Evolutionary conservation across 352 stramenopile genomes (phyloP), one percentile per base, ranked within the genome.

Genomic region (Salisapilia sapeloensis): DNA sequence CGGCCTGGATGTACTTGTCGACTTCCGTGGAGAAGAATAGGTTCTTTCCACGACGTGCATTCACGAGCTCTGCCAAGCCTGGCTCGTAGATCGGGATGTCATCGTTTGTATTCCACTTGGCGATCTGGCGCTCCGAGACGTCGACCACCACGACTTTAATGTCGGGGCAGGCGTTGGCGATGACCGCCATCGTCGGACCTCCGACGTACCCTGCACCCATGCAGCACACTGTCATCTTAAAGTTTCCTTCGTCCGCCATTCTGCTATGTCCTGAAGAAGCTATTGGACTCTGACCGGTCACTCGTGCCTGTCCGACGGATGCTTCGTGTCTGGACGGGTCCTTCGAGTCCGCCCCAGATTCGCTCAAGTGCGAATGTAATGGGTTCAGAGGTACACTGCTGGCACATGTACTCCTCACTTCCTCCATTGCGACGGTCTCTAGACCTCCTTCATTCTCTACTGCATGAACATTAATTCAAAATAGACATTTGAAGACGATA

Each of bases 11-110:
- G 53, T 95, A 92, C 23, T 50, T 67, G 46, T 98, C 87, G 42
- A 99, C 83, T 48, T 99, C 91, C 3, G 90, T 99, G 20, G 80
- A 95, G 69, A 99, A 99, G 53, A 99, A 98, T 16, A 99, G 83
- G 55, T 99, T 99, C 44, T 75, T 84, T 25, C 82, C 85, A 33
- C 93, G 70, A 13, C 56, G 72, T 22, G 81, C 60, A 45, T 93
- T 62, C 10, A 99, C 92, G n/a, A 98, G 70, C 42, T 97, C 93
- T 36, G 93, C 67, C 4, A 99, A 75, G 1, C 94, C 94, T 0
- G 96, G 96, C 60, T 99, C 95, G 63, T 99, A 99, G 53, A 99
- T 99, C 11, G 96, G 96, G 26, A 99, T 74, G 16, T 94, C 67
- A 29, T 92, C 52, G 7, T 64, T 29, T 32, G 48, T 83, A 60